Base-by-base conservation (phyloP, 306 rosid species). In the Amphicarpaea edgeworthii region DNA sequence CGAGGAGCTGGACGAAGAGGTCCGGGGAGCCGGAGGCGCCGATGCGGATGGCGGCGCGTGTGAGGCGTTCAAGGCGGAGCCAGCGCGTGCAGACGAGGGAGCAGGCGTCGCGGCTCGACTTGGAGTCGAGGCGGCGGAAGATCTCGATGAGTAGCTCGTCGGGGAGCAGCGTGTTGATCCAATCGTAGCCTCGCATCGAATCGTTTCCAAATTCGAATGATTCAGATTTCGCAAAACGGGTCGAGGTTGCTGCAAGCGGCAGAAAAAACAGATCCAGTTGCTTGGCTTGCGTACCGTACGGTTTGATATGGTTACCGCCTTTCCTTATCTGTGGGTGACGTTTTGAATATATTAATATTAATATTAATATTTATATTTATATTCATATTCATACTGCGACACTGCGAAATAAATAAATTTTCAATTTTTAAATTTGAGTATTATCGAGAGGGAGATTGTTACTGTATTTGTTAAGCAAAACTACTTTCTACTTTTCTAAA, bases 61-160 rank as follows among this genome's bases (percentile, higher is more conserved):
- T 74, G 79, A 86, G 85, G 0, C 99, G 97, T 66, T 95, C 97
- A 19, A 95, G 96, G 15, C 84, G 77, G 74, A 85, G 93, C 99
- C 99, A 95, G 0, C 97, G 97, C 77, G 57, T 66, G 87, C 98
- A 95, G 77, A 93, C 97, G 68, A 95, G 93, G 7, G 99, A 95
- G 77, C 92, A 88, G 11, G 99, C 81, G 68, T 90, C 97, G 80
- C 87, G 92, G 84, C 84, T 82, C 14, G 85, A 78, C 80, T 92
- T 92, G 12, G 96, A 90, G 12, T 86, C 87, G 3, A 87, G 80
- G 0, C 81, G 84, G 16, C 90, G 87, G 85, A 95, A 80, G 74
- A 95, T 85, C 89, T 92, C 99, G 24, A 85, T 68, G 81, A 95
- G 80, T 51, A 95, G 43, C 84, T 95, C 98, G 72, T 95, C 98